These are phyloP conservation scores for Henckelia pumila DNA, from an alignment of 257 asterid genomes.

Conservation along the genomic window DNA sequence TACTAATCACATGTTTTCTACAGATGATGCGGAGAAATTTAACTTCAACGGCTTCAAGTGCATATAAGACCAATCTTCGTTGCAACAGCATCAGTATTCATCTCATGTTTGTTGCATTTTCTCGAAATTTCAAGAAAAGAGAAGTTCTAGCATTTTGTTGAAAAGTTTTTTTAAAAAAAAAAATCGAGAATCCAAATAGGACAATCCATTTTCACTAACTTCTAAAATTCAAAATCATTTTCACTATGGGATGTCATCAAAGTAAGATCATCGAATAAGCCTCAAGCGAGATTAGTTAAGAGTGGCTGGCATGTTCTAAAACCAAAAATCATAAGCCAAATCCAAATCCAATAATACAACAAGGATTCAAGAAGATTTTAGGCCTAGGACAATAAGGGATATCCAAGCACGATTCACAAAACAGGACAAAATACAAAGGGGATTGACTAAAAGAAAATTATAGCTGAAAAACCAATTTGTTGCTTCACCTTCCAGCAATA, in stretches of 20 bases:
- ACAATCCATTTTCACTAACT: background rate
- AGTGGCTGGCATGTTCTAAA: background rate
- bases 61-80: background rate
- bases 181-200: background rate
- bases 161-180: too few relatives aligned
- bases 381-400: background rate
- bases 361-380: background rate
- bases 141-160: background rate
- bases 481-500: background rate
- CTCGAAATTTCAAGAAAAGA: too few relatives aligned
- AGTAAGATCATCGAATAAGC: background rate
- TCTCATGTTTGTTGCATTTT: background rate
- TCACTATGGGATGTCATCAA: slow-evolving; percentile 15
- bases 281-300: background rate
- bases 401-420: background rate
- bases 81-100: background rate
- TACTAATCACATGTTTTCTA: background rate
- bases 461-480: background rate
- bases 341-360: background rate
- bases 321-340: background rate
- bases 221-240: slow-evolving; percentile 3
- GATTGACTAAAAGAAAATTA: too few relatives aligned
- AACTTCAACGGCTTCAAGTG: background rate
- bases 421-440: background rate
- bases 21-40: background rate